These are phyloP conservation scores for Saturnispora saitoi DNA, from an alignment of 805 yeast species.

Conservation along the genomic window DNA sequence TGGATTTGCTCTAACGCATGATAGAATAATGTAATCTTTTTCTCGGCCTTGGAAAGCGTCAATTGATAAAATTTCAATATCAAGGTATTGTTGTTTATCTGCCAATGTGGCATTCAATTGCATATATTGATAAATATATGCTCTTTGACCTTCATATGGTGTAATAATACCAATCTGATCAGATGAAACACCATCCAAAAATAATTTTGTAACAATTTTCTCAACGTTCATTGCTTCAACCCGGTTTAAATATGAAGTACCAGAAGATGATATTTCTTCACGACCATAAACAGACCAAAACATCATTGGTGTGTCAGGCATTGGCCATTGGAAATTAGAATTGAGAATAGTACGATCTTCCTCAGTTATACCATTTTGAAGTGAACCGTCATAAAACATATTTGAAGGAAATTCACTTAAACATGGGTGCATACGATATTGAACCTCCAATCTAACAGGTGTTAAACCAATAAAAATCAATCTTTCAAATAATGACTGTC, in stretches of 20 bases:
- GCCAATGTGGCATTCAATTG: constrained; percentile 54
- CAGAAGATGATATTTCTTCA: constrained; percentile 78
- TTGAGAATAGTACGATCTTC: constrained; percentile 53
- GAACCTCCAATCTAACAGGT: constrained; percentile 83
- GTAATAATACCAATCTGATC: constrained; percentile 86
- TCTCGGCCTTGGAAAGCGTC: constrained; percentile 58
- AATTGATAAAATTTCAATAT: constrained; percentile 80
- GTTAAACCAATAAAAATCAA: constrained; percentile 71
- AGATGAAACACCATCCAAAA: constrained; percentile 70
- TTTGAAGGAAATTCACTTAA: constrained; percentile 82
- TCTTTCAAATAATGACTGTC: constrained; percentile 82
- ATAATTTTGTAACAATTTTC: constrained; percentile 60
- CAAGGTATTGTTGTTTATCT: constrained; percentile 53
- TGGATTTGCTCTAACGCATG: constrained; percentile 60
- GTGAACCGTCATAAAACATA: constrained; percentile 85
- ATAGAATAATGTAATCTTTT: constrained; percentile 42
- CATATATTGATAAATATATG: constrained; percentile 73
- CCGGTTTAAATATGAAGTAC: constrained; percentile 75
- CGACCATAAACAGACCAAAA: constrained; percentile 86
- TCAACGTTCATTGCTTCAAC: constrained; percentile 88
- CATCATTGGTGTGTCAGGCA: constrained; percentile 81
- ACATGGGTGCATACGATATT: constrained; percentile 91
- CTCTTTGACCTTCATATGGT: constrained; percentile 91
- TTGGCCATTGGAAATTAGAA: constrained; percentile 86
- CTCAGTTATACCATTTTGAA: constrained; percentile 84